Base-by-base conservation (phyloP, 2,329 filamentous ascomycete genomes). In the Aspergillus sp. region DNA sequence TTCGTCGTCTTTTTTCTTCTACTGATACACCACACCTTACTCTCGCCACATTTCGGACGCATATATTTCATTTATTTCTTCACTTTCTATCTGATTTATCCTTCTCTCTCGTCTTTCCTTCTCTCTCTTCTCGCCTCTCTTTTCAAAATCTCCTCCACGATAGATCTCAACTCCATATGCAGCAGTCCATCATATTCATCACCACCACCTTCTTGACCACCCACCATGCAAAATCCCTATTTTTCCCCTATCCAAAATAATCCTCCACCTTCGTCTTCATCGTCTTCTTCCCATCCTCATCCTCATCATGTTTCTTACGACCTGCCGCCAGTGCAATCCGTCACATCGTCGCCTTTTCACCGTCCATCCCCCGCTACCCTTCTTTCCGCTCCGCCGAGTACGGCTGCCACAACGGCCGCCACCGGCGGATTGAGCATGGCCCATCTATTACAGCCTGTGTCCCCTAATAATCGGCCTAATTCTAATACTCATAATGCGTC, bases 381-480 rank as follows among this genome's bases (percentile, higher is more conserved):
- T 41, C 58, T 63, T 43, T 68, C 68, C 52, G 63, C 65, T 53
- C 64, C 67, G 49, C 66, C 67, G 35, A 67, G 64, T 54, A 64
- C 67, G 50, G 63, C 68, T 10, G 59, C 58, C 46, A 37, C 33
- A 19, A 37, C 37, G 7, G 17, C 15, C 17, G 22, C 15, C 9
- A 12, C 25, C 9, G 70, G 67, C 50, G 66, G 66, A 23, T 54
- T 73, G 58, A 65, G 65, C 32, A 71, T 72, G 65, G 37, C 37
- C 37, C 37, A 39, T 39, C 19, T 39, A 9, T 20, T 39, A 17
- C 37, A 39, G 37, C 37, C 37, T 7, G 10, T 39, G 37, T 39
- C 37, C 15, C 37, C 37, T 39, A 15, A 39, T 15, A 19, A 20
- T 12, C 25, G 25, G 25, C 25, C 9, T 30, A 30, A 30, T 30